phyloP scores from a whole-genome alignment of 2,329 filamentous ascomycete genomes.

The Blastomyces gilchristii region DNA sequence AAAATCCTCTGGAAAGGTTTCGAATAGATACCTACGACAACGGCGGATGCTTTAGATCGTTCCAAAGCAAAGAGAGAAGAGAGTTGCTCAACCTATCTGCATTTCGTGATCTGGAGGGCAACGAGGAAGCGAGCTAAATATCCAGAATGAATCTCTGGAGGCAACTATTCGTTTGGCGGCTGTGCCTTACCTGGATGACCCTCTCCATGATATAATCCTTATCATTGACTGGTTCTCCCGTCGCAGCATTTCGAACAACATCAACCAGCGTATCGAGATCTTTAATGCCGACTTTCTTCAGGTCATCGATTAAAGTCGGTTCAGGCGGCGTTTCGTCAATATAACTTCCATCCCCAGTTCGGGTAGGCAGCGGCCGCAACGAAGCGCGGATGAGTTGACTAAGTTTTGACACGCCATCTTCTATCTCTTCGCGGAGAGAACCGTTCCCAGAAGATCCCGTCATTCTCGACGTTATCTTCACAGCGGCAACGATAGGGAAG shows the following conservation, averaged over 20 bases:
- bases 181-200: conserved; percentile 37
- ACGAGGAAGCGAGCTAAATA: conserved; percentile 21
- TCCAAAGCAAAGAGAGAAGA: conserved; percentile 24
- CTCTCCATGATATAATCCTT: conserved; percentile 53
- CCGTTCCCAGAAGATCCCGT: conserved; percentile 19
- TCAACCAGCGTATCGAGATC: conserved; percentile 35
- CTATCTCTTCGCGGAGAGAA: conserved; percentile 25
- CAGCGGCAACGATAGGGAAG: neutral
- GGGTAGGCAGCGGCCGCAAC: conserved; percentile 32
- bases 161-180: conserved; percentile 31
- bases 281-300: conserved; percentile 39
- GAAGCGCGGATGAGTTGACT: conserved; percentile 34
- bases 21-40: conserved; percentile 29
- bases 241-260: conserved; percentile 32
- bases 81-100: conserved; percentile 19
- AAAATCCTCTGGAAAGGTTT: conserved; percentile 4
- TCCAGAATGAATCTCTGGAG: conserved; percentile 39
- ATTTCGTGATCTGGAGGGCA: conserved; percentile 19
- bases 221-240: conserved; percentile 50
- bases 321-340: conserved; percentile 25
- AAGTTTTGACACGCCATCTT: conserved; percentile 29
- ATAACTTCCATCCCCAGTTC: conserved; percentile 35
- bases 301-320: conserved; percentile 34
- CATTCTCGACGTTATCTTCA: conserved; percentile 5
- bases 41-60: conserved; percentile 29